Conservation (phyloP, 139 green algal genomes). For the Zygnema cylindricum region DNA sequence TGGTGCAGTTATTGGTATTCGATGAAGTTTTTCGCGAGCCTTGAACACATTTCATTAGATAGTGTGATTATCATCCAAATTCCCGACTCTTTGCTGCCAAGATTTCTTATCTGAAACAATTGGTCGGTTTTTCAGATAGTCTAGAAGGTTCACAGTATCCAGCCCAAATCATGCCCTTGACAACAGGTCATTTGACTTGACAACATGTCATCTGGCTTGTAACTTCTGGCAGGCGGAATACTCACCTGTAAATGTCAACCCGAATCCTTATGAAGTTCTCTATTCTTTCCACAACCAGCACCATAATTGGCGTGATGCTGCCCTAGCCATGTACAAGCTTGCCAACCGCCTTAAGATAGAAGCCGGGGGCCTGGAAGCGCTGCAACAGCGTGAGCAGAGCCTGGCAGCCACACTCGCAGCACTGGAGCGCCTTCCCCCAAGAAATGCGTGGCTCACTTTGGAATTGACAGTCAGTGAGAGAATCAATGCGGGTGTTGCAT, state of each 20-base stretch:
- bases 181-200: neutral
- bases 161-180: neutral
- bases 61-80: neutral
- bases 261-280: slow-evolving; percentile 29
- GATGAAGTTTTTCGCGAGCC: neutral
- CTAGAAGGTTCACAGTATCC: neutral
- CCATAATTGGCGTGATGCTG: slow-evolving; percentile 37
- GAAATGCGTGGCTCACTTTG: slow-evolving; percentile 19
- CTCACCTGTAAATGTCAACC: slow-evolving; percentile 15
- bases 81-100: neutral
- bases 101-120: neutral
- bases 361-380: neutral
- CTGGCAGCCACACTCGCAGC: slow-evolving; percentile 15
- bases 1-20: no score
- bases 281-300: slow-evolving; percentile 30
- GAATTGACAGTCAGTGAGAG: neutral
- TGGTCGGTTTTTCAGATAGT: neutral
- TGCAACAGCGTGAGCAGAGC: neutral
- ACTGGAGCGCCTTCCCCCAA: slow-evolving; percentile 11
- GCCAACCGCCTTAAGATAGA: slow-evolving; percentile 6
- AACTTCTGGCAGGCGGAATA: slow-evolving; percentile 24
- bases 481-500: neutral
- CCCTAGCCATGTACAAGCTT: slow-evolving; percentile 13
- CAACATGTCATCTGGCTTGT: neutral
- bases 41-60: neutral